A percentile compares a stretch with the other conserved stretches of the same genome.
Conservation (phyloP, 2,329 filamentous ascomycete species). For the Fusarium subtropicale region DNA sequence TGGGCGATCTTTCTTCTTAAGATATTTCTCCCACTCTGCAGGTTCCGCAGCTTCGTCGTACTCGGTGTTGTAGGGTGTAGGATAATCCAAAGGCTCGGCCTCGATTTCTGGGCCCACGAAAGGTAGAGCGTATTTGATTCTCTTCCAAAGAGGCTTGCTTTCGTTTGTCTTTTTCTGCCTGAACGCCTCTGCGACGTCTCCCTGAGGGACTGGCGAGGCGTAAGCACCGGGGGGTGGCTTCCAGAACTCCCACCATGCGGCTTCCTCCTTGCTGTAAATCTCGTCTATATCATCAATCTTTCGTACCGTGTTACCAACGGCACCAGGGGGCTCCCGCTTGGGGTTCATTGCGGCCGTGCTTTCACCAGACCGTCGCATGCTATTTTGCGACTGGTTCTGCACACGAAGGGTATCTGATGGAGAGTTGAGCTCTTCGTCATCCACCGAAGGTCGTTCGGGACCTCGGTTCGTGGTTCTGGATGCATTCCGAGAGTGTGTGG, state of each 20-base stretch:
- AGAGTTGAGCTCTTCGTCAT: slow-evolving; percentile 47
- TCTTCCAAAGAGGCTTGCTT: slow-evolving; percentile 63
- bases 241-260: slow-evolving; percentile 73
- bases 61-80: slow-evolving; percentile 70
- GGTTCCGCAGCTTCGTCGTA: slow-evolving; percentile 68
- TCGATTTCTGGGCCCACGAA: slow-evolving; percentile 59
- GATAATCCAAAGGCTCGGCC: slow-evolving; percentile 66
- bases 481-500: neutral
- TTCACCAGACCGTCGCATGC: slow-evolving; percentile 55
- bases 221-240: slow-evolving; percentile 71
- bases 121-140: slow-evolving; percentile 62
- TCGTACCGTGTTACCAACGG: slow-evolving; percentile 63
- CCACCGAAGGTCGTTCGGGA: slow-evolving; percentile 48
- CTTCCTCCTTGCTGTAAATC: slow-evolving; percentile 59
- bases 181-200: slow-evolving; percentile 57
- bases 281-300: slow-evolving; percentile 62
- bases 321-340: slow-evolving; percentile 8
- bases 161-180: slow-evolving; percentile 50
- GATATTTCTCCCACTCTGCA: slow-evolving; percentile 83
- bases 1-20: slow-evolving; percentile 84
- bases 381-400: slow-evolving; percentile 52
- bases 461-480: slow-evolving; percentile 45
- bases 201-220: slow-evolving; percentile 70
- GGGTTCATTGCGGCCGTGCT: slow-evolving; percentile 49
- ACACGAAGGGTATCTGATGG: slow-evolving; percentile 50